Percentiles rank a stretch among this genome's conserved stretches.
These are phyloP conservation scores for Citrus australasica DNA, from an alignment of 345 rosid species.

Conservation along the genomic window DNA sequence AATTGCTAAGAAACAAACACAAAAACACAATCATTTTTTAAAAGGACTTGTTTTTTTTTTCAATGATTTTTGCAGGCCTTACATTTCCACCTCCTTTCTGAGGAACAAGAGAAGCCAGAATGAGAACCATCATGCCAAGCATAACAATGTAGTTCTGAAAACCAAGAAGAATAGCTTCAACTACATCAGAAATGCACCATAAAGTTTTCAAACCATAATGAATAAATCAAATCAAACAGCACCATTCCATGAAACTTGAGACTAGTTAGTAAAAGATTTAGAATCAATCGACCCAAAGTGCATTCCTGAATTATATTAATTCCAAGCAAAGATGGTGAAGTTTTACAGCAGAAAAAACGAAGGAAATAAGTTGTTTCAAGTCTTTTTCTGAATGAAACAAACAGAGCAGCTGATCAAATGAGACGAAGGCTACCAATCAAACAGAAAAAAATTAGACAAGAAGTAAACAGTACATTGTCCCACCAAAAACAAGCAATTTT, in stretches of 20 bases:
- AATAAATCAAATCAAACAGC: neutral
- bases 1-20: no score
- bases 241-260: neutral
- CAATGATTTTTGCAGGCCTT: no score
- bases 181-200: no score
- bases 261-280: neutral
- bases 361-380: neutral
- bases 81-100: no score
- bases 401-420: neutral
- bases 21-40: no score
- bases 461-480: neutral
- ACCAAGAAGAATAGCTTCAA: no score
- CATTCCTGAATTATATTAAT: neutral
- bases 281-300: neutral
- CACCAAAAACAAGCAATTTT: neutral
- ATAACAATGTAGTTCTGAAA: no score
- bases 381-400: neutral
- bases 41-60: no score
- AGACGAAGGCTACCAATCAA: neutral
- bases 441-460: neutral
- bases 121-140: no score
- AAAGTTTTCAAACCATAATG: neutral
- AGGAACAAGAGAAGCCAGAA: no score
- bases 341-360: neutral
- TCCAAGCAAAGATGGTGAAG: neutral